These are phyloP conservation scores for Termitomyces sp. DNA, from an alignment of 768 basidiomycete species.

Conservation along the genomic window DNA sequence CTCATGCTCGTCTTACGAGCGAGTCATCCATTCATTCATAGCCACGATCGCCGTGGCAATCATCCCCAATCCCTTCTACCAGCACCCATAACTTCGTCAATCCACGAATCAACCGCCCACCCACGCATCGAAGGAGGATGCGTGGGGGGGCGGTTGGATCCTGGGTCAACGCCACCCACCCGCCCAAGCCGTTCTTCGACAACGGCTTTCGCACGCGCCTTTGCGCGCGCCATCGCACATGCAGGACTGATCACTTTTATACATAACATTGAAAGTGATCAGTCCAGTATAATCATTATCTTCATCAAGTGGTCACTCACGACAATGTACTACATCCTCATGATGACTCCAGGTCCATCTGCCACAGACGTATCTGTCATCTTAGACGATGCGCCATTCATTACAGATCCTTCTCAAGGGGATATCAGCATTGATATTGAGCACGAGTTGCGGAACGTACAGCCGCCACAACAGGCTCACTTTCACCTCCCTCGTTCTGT, in stretches of 20 bases:
- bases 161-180: not conserved
- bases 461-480: not conserved
- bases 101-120: not conserved
- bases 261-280: not conserved
- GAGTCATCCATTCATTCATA: not conserved
- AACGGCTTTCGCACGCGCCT: not conserved
- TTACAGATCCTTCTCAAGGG: not conserved
- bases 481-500: not conserved
- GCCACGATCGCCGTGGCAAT: not conserved
- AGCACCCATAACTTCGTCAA: not conserved
- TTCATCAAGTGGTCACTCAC: not conserved
- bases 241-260: not conserved
- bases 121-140: not conserved
- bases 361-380: not conserved
- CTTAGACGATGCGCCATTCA: not conserved
- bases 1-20: not conserved
- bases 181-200: not conserved
- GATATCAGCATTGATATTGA: not conserved
- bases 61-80: not conserved
- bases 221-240: not conserved
- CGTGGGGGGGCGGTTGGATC: conserved; percentile 2
- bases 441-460: not conserved
- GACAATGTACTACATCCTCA: not conserved
- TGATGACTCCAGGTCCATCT: not conserved
- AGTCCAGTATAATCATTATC: not conserved